Evolutionary conservation across 176 grass and related monocot genomes (phyloP).

Genomic region (Neostapfia colusana): DNA sequence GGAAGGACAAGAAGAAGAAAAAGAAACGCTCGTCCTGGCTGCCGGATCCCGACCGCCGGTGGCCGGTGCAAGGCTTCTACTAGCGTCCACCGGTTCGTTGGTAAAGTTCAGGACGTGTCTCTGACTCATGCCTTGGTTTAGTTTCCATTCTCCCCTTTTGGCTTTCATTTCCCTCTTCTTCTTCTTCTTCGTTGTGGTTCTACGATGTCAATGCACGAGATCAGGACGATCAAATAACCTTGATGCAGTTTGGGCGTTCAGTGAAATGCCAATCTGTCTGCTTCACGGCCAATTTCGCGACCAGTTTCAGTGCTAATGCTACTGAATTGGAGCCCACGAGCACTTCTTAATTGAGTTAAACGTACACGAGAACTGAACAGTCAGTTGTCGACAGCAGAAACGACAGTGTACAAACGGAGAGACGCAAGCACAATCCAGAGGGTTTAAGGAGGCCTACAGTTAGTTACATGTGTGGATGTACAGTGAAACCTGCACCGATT

Average conservation of each 20-base stretch:
- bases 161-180: background rate
- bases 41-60: constrained; percentile 66
- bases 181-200: background rate
- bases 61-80: constrained; percentile 73
- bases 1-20: constrained; percentile 43
- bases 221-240: background rate
- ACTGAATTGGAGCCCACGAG: background rate
- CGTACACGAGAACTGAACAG: background rate
- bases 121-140: background rate
- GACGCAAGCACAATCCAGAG: constrained; percentile 1
- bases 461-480: no score
- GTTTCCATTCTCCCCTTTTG: background rate
- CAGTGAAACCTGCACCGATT: background rate
- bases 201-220: background rate
- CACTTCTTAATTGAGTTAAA: background rate
- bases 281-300: background rate
- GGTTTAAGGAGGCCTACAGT: constrained; percentile 19
- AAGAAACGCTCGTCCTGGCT: constrained; percentile 76
- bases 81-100: constrained; percentile 10
- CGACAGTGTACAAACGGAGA: constrained; percentile 16
- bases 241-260: background rate
- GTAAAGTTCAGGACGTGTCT: constrained; percentile 15
- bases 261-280: background rate
- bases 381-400: background rate
- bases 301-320: background rate